Evolutionary conservation across 331 rosid species (phyloP).

Genomic region (Malus hybrid): DNA sequence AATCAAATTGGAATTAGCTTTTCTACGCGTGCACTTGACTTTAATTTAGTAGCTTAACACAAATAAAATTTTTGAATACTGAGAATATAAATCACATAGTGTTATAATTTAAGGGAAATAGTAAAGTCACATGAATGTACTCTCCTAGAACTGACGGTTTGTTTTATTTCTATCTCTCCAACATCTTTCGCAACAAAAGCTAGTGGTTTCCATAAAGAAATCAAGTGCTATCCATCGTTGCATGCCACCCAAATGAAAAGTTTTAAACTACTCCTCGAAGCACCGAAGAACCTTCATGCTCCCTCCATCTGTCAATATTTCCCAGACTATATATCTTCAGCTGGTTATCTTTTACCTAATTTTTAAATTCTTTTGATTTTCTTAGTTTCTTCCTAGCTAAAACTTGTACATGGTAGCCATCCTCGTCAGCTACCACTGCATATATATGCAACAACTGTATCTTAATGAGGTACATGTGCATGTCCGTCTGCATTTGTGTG

Average conservation of each 20-base stretch:
- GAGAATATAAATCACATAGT: too few relatives aligned
- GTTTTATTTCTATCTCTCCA: background rate
- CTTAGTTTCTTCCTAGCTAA: background rate
- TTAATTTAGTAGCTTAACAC: too few relatives aligned
- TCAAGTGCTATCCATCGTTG: constrained; percentile 59
- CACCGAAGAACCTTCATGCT: background rate
- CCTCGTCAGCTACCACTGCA: constrained; percentile 22
- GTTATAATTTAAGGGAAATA: too few relatives aligned
- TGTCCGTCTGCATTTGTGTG: constrained; percentile 2
- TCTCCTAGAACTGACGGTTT: background rate
- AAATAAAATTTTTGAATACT: too few relatives aligned
- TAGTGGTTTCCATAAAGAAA: constrained; percentile 15
- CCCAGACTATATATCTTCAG: background rate
- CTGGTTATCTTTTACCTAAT: background rate
- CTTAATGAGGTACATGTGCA: background rate
- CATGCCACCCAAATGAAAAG: constrained; percentile 37
- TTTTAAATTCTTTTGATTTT: background rate
- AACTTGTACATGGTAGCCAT: background rate
- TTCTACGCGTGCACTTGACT: background rate
- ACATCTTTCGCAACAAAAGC: background rate
- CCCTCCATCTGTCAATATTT: constrained; percentile 3
- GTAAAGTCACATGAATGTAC: too few relatives aligned
- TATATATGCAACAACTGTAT: background rate
- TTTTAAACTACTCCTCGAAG: background rate
- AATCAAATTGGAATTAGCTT: background rate